These are phyloP conservation scores for Boletus rubroflammeus DNA, from an alignment of 768 basidiomycete genomes.

Conservation along the genomic window DNA sequence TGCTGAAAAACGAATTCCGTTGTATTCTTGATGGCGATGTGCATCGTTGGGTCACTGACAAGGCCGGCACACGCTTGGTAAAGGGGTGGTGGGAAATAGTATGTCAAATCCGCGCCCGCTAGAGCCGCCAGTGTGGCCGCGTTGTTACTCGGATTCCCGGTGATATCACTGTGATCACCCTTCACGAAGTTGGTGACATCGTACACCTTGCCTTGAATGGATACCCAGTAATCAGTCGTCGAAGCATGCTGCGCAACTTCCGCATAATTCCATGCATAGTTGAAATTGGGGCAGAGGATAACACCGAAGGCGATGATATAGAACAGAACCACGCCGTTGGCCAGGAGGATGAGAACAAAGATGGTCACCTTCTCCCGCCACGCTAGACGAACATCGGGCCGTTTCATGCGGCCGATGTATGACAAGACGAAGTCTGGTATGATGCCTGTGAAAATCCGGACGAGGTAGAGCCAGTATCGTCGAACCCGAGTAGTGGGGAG, in stretches of 20 bases:
- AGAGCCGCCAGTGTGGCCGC: conserved; percentile 46
- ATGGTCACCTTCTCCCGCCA: conserved; percentile 72
- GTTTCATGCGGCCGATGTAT: conserved; percentile 59
- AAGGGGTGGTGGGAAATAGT: conserved; percentile 63
- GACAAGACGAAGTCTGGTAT: conserved; percentile 51
- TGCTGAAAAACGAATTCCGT: conserved; percentile 36
- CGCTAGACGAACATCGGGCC: conserved; percentile 61
- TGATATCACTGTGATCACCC: conserved; percentile 61
- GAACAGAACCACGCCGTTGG: conserved; percentile 56
- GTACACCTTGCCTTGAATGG: conserved; percentile 59
- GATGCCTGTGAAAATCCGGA: conserved; percentile 52
- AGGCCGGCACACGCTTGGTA: conserved; percentile 56
- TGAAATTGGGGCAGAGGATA: conserved; percentile 58
- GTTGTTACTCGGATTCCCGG: conserved; percentile 47
- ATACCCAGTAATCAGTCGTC: conserved; percentile 57
- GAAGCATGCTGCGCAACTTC: conserved; percentile 52
- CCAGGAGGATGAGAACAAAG: conserved; percentile 51
- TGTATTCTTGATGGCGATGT: conserved; percentile 46
- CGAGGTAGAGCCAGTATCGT: conserved; percentile 56
- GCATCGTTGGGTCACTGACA: conserved; percentile 43
- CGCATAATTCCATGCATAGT: conserved; percentile 52
- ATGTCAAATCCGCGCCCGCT: conserved; percentile 59
- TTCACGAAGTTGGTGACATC: conserved; percentile 57
- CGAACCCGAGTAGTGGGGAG: conserved; percentile 53
- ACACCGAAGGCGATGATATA: conserved; percentile 63